Conservation (phyloP, 495 filamentous ascomycete genomes). For the Antarctomyces pellizariae region DNA sequence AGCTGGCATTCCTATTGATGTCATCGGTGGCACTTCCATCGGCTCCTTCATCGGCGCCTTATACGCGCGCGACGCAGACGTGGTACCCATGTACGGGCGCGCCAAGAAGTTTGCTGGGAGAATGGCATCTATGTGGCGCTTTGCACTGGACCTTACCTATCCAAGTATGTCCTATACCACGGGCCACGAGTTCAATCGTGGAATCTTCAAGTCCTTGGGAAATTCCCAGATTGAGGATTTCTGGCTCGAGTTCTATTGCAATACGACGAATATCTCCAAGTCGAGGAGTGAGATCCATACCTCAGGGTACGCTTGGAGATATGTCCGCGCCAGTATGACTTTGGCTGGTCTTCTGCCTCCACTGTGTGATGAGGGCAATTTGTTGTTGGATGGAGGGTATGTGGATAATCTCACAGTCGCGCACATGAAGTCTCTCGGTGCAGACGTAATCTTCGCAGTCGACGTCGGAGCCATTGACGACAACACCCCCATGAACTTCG, state of each 20-base stretch:
- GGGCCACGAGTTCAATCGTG: conserved; percentile 95
- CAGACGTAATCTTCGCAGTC: conserved; percentile 83
- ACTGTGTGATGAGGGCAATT: conserved; percentile 85
- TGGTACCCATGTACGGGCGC: conserved; percentile 87
- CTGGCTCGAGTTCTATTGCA: conserved; percentile 98
- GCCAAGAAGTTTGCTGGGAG: conserved; percentile 93
- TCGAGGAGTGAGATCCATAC: conserved; percentile 78
- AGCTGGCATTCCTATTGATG: conserved; percentile 87
- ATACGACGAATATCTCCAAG: conserved; percentile 92
- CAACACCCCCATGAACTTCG: conserved; percentile 70
- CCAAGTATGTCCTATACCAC: conserved; percentile 90
- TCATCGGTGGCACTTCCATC: conserved; percentile 90
- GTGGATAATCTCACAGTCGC: conserved; percentile 92
- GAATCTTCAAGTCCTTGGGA: conserved; percentile 96
- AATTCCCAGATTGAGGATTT: conserved; percentile 96
- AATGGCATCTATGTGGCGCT: conserved; percentile 95
- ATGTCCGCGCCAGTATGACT: conserved; percentile 88
- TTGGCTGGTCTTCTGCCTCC: conserved; percentile 81
- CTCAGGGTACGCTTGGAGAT: conserved; percentile 88
- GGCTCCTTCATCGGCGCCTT: conserved; percentile 92
- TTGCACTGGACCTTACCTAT: conserved; percentile 87
- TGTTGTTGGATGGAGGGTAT: conserved; percentile 92
- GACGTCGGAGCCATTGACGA: conserved; percentile 87
- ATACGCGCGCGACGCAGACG: conserved; percentile 88
- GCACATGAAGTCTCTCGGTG: conserved; percentile 88